Conservation (phyloP, 305 asterid species). For the Fraxinus paxiana region DNA sequence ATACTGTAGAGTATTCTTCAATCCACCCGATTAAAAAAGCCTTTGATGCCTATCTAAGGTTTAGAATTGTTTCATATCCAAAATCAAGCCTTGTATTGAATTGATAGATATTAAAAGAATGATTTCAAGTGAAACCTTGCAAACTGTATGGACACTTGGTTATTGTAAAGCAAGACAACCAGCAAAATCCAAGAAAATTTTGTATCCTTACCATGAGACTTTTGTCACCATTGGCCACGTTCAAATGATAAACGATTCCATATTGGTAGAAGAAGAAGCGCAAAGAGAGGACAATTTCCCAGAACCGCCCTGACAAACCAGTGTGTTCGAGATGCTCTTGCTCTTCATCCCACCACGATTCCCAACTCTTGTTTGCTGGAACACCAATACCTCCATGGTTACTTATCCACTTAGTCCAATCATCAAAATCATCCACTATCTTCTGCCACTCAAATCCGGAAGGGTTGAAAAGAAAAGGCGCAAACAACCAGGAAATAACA, state of each 20-base stretch:
- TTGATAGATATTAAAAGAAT: background rate
- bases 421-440: constrained; percentile 24
- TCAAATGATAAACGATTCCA: constrained; percentile 22
- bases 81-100: background rate
- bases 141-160: background rate
- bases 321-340: constrained; percentile 23
- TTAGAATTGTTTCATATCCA: background rate
- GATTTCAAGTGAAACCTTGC: background rate
- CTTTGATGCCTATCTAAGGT: background rate
- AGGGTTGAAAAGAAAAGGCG: constrained; percentile 25
- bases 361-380: constrained; percentile 25
- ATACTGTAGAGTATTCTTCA: background rate
- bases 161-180: background rate
- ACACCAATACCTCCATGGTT: constrained; percentile 21
- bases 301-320: constrained; percentile 16
- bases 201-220: constrained; percentile 9
- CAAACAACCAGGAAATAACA: constrained; percentile 23
- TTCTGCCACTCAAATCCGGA: constrained; percentile 29
- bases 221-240: constrained; percentile 16
- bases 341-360: constrained; percentile 27
- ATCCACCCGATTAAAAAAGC: background rate
- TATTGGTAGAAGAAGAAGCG: constrained; percentile 24
- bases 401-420: constrained; percentile 21
- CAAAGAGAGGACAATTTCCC: constrained; percentile 16
- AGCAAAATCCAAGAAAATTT: background rate